Percentiles rank a stretch among this genome's conserved stretches.
These are phyloP conservation scores for Copromyces sp. DNA, from an alignment of 495 filamentous ascomycete genomes.

Conservation along the genomic window DNA sequence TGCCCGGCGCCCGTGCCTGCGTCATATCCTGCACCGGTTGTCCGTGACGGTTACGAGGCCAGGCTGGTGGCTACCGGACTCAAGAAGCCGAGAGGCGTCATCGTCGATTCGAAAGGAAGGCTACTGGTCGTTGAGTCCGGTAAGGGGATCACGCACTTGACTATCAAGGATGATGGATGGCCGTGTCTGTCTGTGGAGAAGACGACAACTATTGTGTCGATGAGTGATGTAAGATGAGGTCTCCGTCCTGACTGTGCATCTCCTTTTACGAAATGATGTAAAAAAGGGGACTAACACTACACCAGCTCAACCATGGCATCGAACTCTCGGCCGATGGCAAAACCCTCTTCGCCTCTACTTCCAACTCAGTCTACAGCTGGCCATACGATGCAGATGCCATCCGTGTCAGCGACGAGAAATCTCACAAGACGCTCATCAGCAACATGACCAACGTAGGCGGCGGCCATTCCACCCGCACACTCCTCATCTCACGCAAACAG, in stretches of 20 bases:
- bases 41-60: slow-evolving; percentile 47
- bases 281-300: neutral
- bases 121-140: slow-evolving; percentile 51
- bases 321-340: slow-evolving; percentile 49
- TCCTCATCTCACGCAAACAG: slow-evolving; percentile 41
- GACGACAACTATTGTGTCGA: slow-evolving; percentile 16
- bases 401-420: slow-evolving; percentile 31
- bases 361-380: slow-evolving; percentile 48
- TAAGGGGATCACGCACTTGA: slow-evolving; percentile 44
- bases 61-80: slow-evolving; percentile 47
- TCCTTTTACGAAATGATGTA: neutral
- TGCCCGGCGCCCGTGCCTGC: slow-evolving; percentile 19
- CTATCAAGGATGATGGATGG: slow-evolving; percentile 36
- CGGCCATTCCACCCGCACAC: slow-evolving; percentile 54
- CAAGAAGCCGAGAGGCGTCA: slow-evolving; percentile 44
- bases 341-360: slow-evolving; percentile 54
- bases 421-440: slow-evolving; percentile 39
- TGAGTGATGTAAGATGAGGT: slow-evolving; percentile 28
- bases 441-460: slow-evolving; percentile 42
- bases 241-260: slow-evolving; percentile 3
- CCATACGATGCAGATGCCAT: slow-evolving; percentile 42
- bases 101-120: slow-evolving; percentile 48
- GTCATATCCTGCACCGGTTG: slow-evolving; percentile 30
- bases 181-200: slow-evolving; percentile 30
- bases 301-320: slow-evolving; percentile 51